Evolutionary conservation across 176 grass and related monocot species (phyloP), one percentile per base, ranked within the genome.

Genomic region (Phoenix roebelenii): DNA sequence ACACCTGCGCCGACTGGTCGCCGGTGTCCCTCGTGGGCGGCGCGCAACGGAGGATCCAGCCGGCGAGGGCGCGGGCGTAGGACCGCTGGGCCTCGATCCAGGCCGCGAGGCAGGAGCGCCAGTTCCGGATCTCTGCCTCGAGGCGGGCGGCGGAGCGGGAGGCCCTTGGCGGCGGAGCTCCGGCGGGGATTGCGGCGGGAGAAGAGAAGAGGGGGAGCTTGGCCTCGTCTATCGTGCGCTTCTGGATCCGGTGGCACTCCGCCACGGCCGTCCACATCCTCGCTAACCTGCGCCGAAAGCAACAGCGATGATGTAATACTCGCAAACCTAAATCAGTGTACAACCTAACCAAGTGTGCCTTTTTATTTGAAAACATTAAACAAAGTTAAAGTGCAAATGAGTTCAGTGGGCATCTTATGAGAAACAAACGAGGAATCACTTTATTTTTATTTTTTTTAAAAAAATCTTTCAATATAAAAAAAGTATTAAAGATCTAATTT

Each of bases 231-330:
- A 80, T 72, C 7, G 83, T 80, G 17, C 75, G 75, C 77, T 82
- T 97, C 74, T 90, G 89, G 61, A 68, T 85, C 39, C 80, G 60
- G 55, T 97, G 92, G n/a, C 78, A 76, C 18, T 85, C 81, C 3
- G 77, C 58, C 39, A 89, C 90, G 55, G 72, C 71, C 16, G 72
- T 49, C 92, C 92, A 96, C 66, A 90, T 81, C 55, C 62, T 84
- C 10, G 80, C 75, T 51, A 96, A 67, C 66, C 83, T 86, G 56
- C 25, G 18, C 10, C 49, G 0, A 51, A 7, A 9, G 22, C 44
- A 44, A 12, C 35, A 0, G 35, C 35, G 0, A 1, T 44, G 7
- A 44, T 3, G 35, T 44, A 44, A 14, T 7, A 44, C 10, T 9
- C 18, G 4, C 22, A 0, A 3, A 18, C 22, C 7, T 26, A n/a